These are phyloP conservation scores for Simplicillium aogashimaense DNA, from an alignment of 2,329 filamentous ascomycete genomes.

Conservation along the genomic window DNA sequence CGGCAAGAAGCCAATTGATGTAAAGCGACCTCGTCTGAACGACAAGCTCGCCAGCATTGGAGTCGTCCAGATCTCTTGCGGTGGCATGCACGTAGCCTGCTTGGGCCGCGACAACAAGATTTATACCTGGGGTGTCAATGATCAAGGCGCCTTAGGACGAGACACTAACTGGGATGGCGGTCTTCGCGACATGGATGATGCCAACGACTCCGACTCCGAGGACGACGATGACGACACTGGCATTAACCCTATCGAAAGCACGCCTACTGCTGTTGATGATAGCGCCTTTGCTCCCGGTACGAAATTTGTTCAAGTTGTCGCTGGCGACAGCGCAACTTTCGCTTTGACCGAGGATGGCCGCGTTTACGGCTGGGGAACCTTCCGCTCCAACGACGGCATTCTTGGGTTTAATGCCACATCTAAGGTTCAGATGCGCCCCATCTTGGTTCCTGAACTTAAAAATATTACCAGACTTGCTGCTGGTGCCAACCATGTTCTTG, in stretches of 20 bases:
- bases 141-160: conserved; percentile 70
- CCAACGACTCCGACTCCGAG: conserved; percentile 41
- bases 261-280: conserved; percentile 50
- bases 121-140: conserved; percentile 80
- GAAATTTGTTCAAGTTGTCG: conserved; percentile 53
- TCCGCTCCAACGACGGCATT: conserved; percentile 55
- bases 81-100: conserved; percentile 73
- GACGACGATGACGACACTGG: conserved; percentile 54
- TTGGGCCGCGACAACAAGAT: conserved; percentile 75
- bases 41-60: conserved; percentile 54
- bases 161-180: conserved; percentile 61
- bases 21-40: conserved; percentile 75
- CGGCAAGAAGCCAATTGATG: conserved; percentile 55
- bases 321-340: conserved; percentile 67
- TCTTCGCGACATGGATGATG: conserved; percentile 44
- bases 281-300: conserved; percentile 51
- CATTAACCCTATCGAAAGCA: conserved; percentile 64
- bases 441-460: conserved; percentile 51
- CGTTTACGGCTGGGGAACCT: conserved; percentile 79
- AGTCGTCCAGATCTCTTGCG: conserved; percentile 66
- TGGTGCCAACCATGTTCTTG: conserved; percentile 63
- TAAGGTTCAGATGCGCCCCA: conserved; percentile 38
- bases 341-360: conserved; percentile 64
- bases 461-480: conserved; percentile 55
- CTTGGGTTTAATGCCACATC: conserved; percentile 51